Evolutionary conservation across 345 rosid species (phyloP).

Genomic region (Bruguiera sexangula): DNA sequence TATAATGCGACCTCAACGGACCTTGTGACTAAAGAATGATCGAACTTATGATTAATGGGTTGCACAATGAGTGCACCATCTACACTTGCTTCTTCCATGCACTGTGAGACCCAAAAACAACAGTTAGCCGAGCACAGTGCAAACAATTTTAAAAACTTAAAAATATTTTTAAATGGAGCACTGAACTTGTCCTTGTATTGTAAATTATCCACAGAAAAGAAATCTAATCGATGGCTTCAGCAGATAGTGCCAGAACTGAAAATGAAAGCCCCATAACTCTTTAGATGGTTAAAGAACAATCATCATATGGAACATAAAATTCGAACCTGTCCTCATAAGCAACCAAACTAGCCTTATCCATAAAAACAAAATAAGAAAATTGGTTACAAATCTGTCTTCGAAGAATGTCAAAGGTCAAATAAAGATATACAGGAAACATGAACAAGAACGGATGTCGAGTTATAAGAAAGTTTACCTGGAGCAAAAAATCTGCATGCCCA

Average conservation of each 20-base stretch:
- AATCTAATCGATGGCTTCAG: no score
- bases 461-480: constrained; percentile 47
- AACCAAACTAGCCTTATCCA: no score
- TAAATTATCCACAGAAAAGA: no score
- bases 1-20: constrained; percentile 16
- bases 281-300: no score
- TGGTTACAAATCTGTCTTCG: neutral
- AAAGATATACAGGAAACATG: neutral
- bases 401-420: neutral
- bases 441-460: neutral
- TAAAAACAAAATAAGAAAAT: neutral
- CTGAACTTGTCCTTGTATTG: no score
- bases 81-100: constrained; percentile 85
- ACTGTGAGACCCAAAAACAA: constrained; percentile 32
- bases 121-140: neutral
- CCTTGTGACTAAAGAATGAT: constrained; percentile 90
- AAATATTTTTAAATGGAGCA: neutral
- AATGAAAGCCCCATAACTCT: no score
- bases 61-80: constrained; percentile 96
- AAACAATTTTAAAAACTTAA: neutral
- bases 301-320: no score
- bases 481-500: constrained; percentile 79
- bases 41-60: constrained; percentile 91
- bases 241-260: no score
- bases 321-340: no score